phyloP scores from a whole-genome alignment of 108 stramenopile species.

The Conticribra weissflogii region DNA sequence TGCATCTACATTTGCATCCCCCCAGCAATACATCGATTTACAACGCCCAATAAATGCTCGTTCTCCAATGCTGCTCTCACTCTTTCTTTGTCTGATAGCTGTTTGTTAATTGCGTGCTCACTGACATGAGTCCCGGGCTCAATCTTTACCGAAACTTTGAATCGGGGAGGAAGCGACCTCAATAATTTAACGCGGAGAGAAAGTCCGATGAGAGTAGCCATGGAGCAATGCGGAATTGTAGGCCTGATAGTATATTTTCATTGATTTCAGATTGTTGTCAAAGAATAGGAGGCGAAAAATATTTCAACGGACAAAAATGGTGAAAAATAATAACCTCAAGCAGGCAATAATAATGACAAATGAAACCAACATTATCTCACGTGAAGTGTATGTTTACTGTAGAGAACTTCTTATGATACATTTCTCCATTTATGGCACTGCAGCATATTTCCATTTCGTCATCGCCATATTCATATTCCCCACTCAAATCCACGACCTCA shows the following conservation, averaged over 20 bases:
- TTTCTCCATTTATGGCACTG: background rate
- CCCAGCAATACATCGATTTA: constrained; percentile 93
- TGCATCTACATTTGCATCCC: constrained; percentile 50
- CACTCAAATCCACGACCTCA: constrained; percentile 53
- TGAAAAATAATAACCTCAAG: constrained; percentile 1
- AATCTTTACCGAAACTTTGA: constrained; percentile 89
- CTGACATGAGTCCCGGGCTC: constrained; percentile 96
- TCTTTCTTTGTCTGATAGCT: constrained; percentile 97
- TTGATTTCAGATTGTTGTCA: too few relatives aligned
- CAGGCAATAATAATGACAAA: too few relatives aligned
- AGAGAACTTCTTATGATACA: constrained; percentile 34
- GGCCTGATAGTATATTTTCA: constrained; percentile 48
- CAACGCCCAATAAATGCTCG: constrained; percentile 93
- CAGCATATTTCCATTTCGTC: too few relatives aligned
- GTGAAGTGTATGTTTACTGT: constrained; percentile 70
- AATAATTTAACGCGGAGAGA: constrained; percentile 94
- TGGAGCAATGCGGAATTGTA: constrained; percentile 98
- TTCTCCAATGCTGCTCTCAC: constrained; percentile 99
- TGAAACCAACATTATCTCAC: constrained; percentile 39
- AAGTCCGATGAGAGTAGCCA: constrained; percentile 99
- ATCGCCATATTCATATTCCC: constrained; percentile 20
- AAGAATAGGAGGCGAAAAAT: background rate
- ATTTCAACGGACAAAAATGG: background rate
- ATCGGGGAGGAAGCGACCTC: constrained; percentile 88
- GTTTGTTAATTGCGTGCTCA: constrained; percentile 96